Percentiles rank a stretch among this genome's conserved stretches.
Evolutionary conservation across 805 yeast genomes (phyloP).

Genomic region (Cyberlindnera maritima): DNA sequence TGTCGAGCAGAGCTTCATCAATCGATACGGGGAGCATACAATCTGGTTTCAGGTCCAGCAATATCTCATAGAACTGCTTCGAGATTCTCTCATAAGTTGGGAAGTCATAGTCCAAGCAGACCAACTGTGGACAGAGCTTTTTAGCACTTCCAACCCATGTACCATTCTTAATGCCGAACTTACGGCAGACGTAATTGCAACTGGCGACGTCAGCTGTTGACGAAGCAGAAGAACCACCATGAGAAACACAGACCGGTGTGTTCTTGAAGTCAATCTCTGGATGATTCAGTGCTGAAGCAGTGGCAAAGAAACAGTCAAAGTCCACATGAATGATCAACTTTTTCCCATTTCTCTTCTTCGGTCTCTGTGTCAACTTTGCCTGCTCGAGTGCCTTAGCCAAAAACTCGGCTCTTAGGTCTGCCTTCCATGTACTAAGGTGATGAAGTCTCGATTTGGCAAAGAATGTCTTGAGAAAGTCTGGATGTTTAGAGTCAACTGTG

Average conservation of each 20-base stretch:
- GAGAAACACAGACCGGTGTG: slow-evolving; percentile 61
- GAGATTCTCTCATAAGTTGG: slow-evolving; percentile 68
- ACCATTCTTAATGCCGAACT: slow-evolving; percentile 78
- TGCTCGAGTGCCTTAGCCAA: slow-evolving; percentile 42
- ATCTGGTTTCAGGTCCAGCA: slow-evolving; percentile 42
- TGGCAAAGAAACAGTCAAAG: slow-evolving; percentile 91
- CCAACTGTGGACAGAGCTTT: slow-evolving; percentile 60
- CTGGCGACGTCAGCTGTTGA: slow-evolving; percentile 80
- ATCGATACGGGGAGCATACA: slow-evolving; percentile 72
- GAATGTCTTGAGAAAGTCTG: slow-evolving; percentile 67
- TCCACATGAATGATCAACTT: slow-evolving; percentile 72
- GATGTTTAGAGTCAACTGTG: slow-evolving; percentile 63
- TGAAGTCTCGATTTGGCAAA: slow-evolving; percentile 84
- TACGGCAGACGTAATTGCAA: slow-evolving; percentile 85
- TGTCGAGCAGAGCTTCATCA: slow-evolving; percentile 86
- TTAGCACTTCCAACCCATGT: slow-evolving; percentile 82
- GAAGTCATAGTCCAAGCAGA: slow-evolving; percentile 70
- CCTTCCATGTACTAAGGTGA: slow-evolving; percentile 85
- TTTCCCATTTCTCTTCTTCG: neutral
- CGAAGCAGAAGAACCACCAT: slow-evolving; percentile 36
- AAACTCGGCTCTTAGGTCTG: slow-evolving; percentile 63
- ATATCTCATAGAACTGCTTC: slow-evolving; percentile 55
- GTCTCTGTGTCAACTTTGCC: slow-evolving; percentile 11
- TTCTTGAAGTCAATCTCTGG: slow-evolving; percentile 48
- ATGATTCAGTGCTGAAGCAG: slow-evolving; percentile 65